phyloP scores from a whole-genome alignment of 176 grass and related monocot species.

The Oryza rufipogon region DNA sequence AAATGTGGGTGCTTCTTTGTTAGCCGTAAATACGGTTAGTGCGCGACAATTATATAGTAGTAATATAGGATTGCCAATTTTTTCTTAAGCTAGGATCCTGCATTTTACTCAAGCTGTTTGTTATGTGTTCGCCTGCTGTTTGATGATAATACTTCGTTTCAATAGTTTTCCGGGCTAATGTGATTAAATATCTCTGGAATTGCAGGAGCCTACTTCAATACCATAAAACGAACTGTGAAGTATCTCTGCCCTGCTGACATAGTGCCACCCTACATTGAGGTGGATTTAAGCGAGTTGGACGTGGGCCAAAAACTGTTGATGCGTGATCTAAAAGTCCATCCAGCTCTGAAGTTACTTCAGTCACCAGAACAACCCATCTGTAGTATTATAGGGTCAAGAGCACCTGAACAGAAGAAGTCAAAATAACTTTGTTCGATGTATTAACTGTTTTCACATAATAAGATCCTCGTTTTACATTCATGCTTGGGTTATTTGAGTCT shows the following conservation, averaged over 20 bases:
- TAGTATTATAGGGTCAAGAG: constrained; percentile 11
- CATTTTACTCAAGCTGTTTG: background rate
- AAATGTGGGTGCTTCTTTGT: too few relatives aligned
- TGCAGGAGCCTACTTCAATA: constrained; percentile 96
- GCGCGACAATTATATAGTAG: too few relatives aligned
- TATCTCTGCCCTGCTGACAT: constrained; percentile 93
- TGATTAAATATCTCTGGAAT: constrained; percentile 12
- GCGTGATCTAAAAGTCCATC: constrained; percentile 89
- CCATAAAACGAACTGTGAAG: constrained; percentile 92
- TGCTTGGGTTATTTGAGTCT: constrained; percentile 22
- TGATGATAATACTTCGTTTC: constrained; percentile 1
- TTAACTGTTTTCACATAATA: constrained; percentile 36
- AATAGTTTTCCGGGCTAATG: constrained; percentile 10
- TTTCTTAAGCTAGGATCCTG: too few relatives aligned
- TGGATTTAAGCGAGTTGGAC: constrained; percentile 91
- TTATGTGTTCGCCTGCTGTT: background rate
- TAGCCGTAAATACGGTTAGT: too few relatives aligned
- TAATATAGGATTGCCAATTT: too few relatives aligned
- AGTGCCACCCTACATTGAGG: constrained; percentile 97
- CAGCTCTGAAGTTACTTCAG: constrained; percentile 62
- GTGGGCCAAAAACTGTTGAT: constrained; percentile 77
- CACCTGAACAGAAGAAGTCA: constrained; percentile 51
- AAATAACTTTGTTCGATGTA: constrained; percentile 45
- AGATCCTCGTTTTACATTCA: constrained; percentile 1
- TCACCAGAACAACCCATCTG: constrained; percentile 83